Evolutionary conservation across 192 early-diverging fungal genomes (phyloP).

Genomic region (Podila epigama): DNA sequence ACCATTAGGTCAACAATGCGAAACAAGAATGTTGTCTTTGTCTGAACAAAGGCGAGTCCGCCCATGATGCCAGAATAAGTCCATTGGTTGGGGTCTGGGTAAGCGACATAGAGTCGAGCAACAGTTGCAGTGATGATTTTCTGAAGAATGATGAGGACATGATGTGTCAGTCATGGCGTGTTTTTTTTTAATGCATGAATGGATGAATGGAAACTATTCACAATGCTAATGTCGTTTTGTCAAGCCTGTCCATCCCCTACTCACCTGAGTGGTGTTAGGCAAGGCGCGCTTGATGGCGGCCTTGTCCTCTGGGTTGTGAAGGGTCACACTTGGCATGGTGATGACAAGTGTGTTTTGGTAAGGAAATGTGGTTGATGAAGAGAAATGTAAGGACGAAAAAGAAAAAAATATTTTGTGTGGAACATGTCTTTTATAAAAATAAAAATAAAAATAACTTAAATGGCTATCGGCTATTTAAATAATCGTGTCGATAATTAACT

Average conservation of each 20-base stretch:
- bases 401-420: background rate
- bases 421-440: background rate
- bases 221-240: too few species aligned
- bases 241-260: too few species aligned
- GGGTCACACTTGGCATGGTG: conserved; percentile 66
- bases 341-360: background rate
- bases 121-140: conserved; percentile 82
- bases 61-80: conserved; percentile 74
- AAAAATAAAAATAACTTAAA: too few species aligned
- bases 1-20: conserved; percentile 73
- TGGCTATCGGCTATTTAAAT: too few species aligned
- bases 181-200: background rate
- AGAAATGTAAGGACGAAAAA: background rate
- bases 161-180: background rate
- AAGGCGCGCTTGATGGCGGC: conserved; percentile 67
- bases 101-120: conserved; percentile 76
- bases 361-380: background rate
- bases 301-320: conserved; percentile 71
- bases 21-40: conserved; percentile 71
- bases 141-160: conserved; percentile 46
- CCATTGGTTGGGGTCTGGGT: conserved; percentile 71
- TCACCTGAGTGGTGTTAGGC: conserved; percentile 64
- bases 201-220: background rate
- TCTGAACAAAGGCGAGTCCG: conserved; percentile 70
- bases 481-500: too few species aligned